phyloP scores from a whole-genome alignment of 2,329 filamentous ascomycete species.

The Colletotrichum incanum region DNA sequence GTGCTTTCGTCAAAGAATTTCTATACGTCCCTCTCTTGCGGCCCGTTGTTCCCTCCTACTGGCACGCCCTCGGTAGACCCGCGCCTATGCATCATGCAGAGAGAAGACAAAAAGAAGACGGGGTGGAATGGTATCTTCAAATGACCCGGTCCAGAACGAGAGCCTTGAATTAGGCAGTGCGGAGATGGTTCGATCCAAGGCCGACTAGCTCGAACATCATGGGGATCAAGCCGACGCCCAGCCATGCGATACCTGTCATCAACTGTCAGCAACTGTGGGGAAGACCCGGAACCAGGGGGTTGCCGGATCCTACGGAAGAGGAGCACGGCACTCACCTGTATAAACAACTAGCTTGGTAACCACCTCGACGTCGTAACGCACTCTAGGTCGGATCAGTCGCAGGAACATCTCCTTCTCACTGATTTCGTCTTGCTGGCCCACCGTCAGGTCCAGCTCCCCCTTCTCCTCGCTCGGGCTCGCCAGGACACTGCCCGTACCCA shows the following conservation, averaged over 20 bases:
- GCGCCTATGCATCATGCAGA: conserved; percentile 33
- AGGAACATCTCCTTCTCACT: conserved; percentile 88
- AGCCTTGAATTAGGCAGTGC: conserved; percentile 33
- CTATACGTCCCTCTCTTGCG: conserved; percentile 25
- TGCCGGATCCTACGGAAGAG: conserved; percentile 38
- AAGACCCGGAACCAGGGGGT: conserved; percentile 10
- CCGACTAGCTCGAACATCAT: conserved; percentile 78
- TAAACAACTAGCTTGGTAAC: conserved; percentile 98
- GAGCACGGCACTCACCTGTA: conserved; percentile 72
- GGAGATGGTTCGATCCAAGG: conserved; percentile 61
- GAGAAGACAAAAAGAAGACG: conserved; percentile 21
- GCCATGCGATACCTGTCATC: conserved; percentile 81
- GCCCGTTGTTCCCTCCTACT: not conserved
- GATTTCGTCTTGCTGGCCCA: conserved; percentile 65
- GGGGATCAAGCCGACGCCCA: conserved; percentile 83
- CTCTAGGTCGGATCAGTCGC: conserved; percentile 85
- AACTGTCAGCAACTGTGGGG: conserved; percentile 35
- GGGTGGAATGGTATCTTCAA: conserved; percentile 1
- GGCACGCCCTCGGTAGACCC: not conserved
- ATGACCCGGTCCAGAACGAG: not conserved
- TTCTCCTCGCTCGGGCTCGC: conserved; percentile 52
- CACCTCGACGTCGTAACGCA: conserved; percentile 98
- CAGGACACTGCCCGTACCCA: conserved; percentile 75
- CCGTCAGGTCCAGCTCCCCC: conserved; percentile 53
- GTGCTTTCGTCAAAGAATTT: conserved; percentile 34